Conservation (phyloP, 106 monocot genomes). For the Acorus gramineus region DNA sequence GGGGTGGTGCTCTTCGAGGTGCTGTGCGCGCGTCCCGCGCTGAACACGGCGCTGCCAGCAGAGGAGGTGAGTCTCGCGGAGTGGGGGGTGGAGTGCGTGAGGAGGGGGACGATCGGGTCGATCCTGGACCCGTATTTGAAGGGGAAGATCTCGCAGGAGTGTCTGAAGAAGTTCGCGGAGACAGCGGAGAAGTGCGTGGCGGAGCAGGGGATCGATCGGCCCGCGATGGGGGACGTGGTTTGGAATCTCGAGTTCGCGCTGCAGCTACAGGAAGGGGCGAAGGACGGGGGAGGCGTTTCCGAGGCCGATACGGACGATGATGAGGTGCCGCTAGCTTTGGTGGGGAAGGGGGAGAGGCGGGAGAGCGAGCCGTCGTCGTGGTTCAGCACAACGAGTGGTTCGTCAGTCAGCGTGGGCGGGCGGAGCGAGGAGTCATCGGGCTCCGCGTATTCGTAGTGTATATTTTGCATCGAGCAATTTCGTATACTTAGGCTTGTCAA, state of each 20-base stretch:
- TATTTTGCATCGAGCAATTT: too few relatives aligned
- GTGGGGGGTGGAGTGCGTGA: constrained; percentile 63
- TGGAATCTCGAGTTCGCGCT: constrained; percentile 85
- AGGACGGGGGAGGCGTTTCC: constrained; percentile 21
- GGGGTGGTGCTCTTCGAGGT: constrained; percentile 79
- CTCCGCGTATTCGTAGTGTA: too few relatives aligned
- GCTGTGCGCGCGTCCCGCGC: constrained; percentile 53
- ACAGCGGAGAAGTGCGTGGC: constrained; percentile 72
- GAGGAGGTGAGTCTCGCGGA: constrained; percentile 70
- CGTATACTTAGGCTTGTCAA: too few relatives aligned
- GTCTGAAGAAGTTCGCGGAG: constrained; percentile 65
- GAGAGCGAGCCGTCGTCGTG: too few relatives aligned
- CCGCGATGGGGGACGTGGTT: constrained; percentile 71
- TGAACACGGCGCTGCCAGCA: constrained; percentile 38
- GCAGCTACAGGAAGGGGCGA: constrained; percentile 49
- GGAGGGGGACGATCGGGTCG: constrained; percentile 52
- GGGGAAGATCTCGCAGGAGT: constrained; percentile 47
- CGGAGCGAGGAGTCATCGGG: too few relatives aligned
- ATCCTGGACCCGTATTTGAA: constrained; percentile 53
- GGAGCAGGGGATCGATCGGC: constrained; percentile 56
- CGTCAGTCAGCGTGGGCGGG: too few relatives aligned
- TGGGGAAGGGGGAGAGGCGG: too few relatives aligned
- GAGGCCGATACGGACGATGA: not conserved
- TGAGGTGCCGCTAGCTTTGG: too few relatives aligned
- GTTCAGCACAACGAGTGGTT: too few relatives aligned